Conservation (phyloP, 345 rosid species). For the Angophora floribunda region DNA sequence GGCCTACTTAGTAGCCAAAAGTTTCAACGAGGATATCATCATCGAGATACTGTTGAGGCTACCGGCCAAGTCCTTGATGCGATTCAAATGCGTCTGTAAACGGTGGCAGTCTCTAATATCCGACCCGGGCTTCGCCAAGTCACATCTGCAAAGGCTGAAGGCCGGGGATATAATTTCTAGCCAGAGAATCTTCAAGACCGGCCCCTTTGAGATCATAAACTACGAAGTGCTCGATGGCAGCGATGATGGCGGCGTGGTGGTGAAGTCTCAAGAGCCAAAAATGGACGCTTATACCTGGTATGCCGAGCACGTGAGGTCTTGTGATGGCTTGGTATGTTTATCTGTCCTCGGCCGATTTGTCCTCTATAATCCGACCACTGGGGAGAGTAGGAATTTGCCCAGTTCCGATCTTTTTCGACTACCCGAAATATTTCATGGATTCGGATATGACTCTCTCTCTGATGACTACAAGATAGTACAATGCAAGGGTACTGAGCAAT, state of each 20-base stretch:
- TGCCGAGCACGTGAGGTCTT: not conserved
- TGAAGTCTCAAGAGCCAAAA: not conserved
- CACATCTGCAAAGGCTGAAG: not conserved
- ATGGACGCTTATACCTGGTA: not conserved
- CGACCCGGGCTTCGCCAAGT: not conserved
- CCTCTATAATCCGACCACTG: not conserved
- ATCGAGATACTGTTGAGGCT: conserved; percentile 1
- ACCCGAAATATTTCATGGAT: not conserved
- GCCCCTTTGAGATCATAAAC: not conserved
- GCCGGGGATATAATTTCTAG: not conserved
- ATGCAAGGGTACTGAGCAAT: not conserved
- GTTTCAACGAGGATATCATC: not conserved
- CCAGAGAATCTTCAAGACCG: not conserved
- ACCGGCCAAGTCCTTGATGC: not conserved
- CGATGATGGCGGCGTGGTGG: not conserved
- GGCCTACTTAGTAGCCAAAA: not conserved
- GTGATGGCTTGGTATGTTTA: not conserved
- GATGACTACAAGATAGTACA: not conserved
- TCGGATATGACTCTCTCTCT: not conserved
- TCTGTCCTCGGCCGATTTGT: no score
- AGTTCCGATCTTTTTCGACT: not conserved
- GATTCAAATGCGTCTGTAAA: conserved; percentile 1
- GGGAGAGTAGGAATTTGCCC: not conserved
- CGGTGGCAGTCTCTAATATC: not conserved
- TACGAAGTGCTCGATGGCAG: not conserved